Conservation (phyloP, 441 rosid species). For the Manihot esculenta region DNA sequence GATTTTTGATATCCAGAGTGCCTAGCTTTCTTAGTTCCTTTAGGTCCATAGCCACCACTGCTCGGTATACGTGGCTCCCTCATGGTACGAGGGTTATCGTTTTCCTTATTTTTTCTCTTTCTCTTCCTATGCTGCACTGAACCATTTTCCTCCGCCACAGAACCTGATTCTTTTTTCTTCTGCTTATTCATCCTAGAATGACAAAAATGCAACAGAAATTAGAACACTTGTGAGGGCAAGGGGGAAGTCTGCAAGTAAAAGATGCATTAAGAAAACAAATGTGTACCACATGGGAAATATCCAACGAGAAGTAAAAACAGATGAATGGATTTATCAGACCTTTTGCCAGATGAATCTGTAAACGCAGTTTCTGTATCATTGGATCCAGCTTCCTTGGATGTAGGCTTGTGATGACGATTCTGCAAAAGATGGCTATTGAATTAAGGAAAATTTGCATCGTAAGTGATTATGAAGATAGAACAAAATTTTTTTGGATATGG, state of each 20-base stretch:
- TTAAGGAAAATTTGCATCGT: neutral
- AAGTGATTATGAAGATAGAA: neutral
- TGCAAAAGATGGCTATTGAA: constrained; percentile 33
- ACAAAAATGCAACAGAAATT: constrained; percentile 5
- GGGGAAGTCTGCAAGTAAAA: neutral
- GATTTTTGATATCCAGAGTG: constrained; percentile 19
- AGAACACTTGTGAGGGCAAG: neutral
- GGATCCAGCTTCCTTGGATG: constrained; percentile 40
- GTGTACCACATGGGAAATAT: neutral
- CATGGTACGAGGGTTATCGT: neutral
- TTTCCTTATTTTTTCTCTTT: constrained; percentile 30
- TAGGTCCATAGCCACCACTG: constrained; percentile 18
- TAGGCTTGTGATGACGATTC: constrained; percentile 66
- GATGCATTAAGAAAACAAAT: neutral
- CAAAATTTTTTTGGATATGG: neutral
- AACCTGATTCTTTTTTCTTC: constrained; percentile 25
- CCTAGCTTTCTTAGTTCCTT: constrained; percentile 25
- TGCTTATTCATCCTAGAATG: constrained; percentile 34
- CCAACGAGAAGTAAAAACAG: neutral
- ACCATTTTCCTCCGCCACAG: constrained; percentile 14
- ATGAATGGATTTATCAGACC: constrained; percentile 32
- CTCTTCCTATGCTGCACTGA: constrained; percentile 33
- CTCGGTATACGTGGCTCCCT: constrained; percentile 15
- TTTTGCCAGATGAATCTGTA: constrained; percentile 27
- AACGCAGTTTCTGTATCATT: constrained; percentile 17